Evolutionary conservation across 2,329 filamentous ascomycete species (phyloP), one percentile per base, ranked within the genome.

Genomic region (Sclerotinia borealis): DNA sequence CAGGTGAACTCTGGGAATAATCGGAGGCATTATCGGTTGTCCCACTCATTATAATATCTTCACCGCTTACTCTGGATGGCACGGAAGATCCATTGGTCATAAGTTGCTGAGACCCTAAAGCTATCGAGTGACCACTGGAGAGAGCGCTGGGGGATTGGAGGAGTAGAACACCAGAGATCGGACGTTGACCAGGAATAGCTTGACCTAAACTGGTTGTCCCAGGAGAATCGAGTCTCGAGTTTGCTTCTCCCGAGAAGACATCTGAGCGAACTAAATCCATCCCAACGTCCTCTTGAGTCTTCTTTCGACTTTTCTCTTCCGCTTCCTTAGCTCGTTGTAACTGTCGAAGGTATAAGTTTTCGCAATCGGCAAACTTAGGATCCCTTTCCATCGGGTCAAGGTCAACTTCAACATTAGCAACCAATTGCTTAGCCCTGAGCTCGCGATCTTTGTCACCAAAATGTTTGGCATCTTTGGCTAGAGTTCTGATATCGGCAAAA

Each of bases 381-480:
- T 90, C 82, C 48, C 81, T 80, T 72, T 92, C 88, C 63, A 97
- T 87, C 52, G 84, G 85, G 49, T 86, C 86, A 67, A 98, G 89
- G 76, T 98, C 93, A 39, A 98, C 93, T 74, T 97, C 92, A 2
- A 97, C 93, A 72, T 98, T 98, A 27, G 92, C 87, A 41, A 93
- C 80, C 70, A 99, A 86, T 77, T 99, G 95, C 65, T 96, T 96
- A 1, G 92, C 93, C 75, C 93, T 95, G 60, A 97, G 79, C 2
- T 88, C 86, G 47, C 92, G 83, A 66, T 96, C 90, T 70, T 88
- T 86, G 71, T 98, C 93, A n/a, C 89, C 91, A 64, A 87, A 84
- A 13, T 86, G 87, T 73, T 87, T 90, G 13, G 93, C 88, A 77
- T 99, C 95, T 74, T 91, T 93, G 27, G 89, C 88, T 6, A 99